A percentile compares a stretch with the other conserved stretches of the same genome.
Evolutionary conservation across 1,139 yeast genomes (phyloP).

Genomic region (Diutina rugosa): DNA sequence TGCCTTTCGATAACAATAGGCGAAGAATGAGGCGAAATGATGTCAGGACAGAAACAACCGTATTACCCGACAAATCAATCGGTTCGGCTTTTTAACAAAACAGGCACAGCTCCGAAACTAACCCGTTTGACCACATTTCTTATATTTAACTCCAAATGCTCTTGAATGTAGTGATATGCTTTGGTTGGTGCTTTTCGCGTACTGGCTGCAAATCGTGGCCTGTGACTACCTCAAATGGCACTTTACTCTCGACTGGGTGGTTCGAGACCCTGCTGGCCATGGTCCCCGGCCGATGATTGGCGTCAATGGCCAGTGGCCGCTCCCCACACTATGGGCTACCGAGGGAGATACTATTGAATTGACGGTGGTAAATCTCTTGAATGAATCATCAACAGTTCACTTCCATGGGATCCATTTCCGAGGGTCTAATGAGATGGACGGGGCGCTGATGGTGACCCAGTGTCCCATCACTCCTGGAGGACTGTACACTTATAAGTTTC

Average conservation of each 20-base stretch:
- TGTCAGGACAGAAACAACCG: not conserved
- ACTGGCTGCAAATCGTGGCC: not conserved
- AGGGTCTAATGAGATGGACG: not conserved
- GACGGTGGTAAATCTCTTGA: not conserved
- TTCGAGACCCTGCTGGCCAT: not conserved
- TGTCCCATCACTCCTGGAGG: slow-evolving; percentile 2
- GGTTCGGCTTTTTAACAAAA: not conserved
- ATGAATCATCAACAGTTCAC: not conserved
- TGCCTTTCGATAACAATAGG: not conserved
- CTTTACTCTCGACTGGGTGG: not conserved
- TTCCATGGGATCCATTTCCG: not conserved
- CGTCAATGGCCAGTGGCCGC: not conserved
- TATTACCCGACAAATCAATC: not conserved
- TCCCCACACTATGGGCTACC: not conserved
- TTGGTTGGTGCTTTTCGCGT: no score
- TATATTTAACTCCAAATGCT: no score
- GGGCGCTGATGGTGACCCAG: not conserved
- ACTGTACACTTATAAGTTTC: not conserved
- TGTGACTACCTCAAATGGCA: slow-evolving; percentile 13
- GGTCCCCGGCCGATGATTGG: not conserved
- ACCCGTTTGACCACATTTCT: no score
- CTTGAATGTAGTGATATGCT: not conserved
- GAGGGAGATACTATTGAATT: not conserved
- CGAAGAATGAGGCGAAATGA: not conserved
- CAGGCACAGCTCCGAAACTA: not conserved